Base-by-base conservation (phyloP, 2,329 filamentous ascomycete genomes). In the Balansia obtecta region DNA sequence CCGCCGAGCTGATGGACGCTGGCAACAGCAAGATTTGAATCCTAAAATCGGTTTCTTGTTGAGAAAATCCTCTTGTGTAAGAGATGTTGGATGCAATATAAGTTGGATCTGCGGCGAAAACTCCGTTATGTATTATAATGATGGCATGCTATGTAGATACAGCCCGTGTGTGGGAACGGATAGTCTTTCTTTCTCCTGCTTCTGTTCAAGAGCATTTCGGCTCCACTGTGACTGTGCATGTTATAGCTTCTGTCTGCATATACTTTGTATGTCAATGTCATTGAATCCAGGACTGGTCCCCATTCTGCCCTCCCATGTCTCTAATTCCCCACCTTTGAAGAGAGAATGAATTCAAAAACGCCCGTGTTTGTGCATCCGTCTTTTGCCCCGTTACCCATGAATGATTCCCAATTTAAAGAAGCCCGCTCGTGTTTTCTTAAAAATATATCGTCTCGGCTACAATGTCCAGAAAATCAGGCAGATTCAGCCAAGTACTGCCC, bases 1-100 rank as follows among this genome's bases (percentile, higher is more conserved):
- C 85, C 32, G 88, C 80, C 2, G 88, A 95, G 74, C 72, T 95
- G 58, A 61, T 83, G 30, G 59, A 58, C 8, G 55, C 52, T 8
- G 53, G 52, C 43, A 62, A 61, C 56, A 61, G 58, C 57, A 65
- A 65, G 56, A 60, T 65, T 33, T 48, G 12, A 39, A 39, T 27
- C 20, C 20, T 3, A 22, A 22, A 22, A 4, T 22, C 4, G 20
- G 20, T 22, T 2, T 22, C 20, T 3, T 4, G 4, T 22, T 22
- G 4, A 22, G 4, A 22, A 16, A 39, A 2, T 39, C n/a, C 3
- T 1, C 7, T 38, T n/a, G 13, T 39, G 37, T 16, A 13, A n/a
- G 37, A n/a, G 16, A n/a, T 9, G 5, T 2, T 4, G 27, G 27
- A 27, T 27, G 4, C 37, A 39, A 39, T 3, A 39, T 9, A 16